A percentile compares a stretch with the other conserved stretches of the same genome.
phyloP scores from a whole-genome alignment of 2,329 filamentous ascomycete genomes.

The Cladosporium sp. region DNA sequence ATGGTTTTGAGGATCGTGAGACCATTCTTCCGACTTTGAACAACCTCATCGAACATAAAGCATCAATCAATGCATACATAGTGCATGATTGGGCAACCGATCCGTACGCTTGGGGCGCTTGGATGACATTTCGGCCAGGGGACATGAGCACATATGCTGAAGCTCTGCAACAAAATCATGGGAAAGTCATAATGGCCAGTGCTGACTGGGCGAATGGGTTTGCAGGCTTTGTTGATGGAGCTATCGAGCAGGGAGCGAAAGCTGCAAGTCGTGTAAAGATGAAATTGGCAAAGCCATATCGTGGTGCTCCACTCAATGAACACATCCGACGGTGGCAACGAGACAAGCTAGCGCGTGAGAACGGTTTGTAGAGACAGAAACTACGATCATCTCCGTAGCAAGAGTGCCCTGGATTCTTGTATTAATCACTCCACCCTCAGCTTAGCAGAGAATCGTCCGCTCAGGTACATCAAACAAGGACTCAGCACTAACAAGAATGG shows the following conservation, averaged over 20 bases:
- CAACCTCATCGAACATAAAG: neutral
- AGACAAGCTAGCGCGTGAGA: neutral
- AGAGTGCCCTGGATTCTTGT: neutral
- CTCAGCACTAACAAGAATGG: neutral
- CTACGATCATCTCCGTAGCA: neutral
- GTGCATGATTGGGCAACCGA: constrained; percentile 36
- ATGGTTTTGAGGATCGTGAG: neutral
- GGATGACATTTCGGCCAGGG: constrained; percentile 26
- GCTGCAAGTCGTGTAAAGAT: constrained; percentile 15
- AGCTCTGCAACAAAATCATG: constrained; percentile 32
- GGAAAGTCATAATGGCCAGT: constrained; percentile 35
- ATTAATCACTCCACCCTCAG: neutral
- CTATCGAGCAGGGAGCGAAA: constrained; percentile 33
- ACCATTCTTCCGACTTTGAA: constrained; percentile 8
- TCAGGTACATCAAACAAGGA: neutral
- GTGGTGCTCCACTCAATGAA: too few relatives aligned
- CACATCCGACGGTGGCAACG: neutral
- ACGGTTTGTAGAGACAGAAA: neutral
- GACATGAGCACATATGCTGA: constrained; percentile 27
- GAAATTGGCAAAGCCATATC: neutral
- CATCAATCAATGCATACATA: constrained; percentile 16
- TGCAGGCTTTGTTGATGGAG: constrained; percentile 39
- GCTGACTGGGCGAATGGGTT: constrained; percentile 40
- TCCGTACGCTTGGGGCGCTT: constrained; percentile 33
- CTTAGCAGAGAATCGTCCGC: neutral